Percentiles rank a stretch among this genome's conserved stretches.
These are phyloP conservation scores for Eutrema yunnanense DNA, from an alignment of 345 rosid genomes.

Conservation along the genomic window DNA sequence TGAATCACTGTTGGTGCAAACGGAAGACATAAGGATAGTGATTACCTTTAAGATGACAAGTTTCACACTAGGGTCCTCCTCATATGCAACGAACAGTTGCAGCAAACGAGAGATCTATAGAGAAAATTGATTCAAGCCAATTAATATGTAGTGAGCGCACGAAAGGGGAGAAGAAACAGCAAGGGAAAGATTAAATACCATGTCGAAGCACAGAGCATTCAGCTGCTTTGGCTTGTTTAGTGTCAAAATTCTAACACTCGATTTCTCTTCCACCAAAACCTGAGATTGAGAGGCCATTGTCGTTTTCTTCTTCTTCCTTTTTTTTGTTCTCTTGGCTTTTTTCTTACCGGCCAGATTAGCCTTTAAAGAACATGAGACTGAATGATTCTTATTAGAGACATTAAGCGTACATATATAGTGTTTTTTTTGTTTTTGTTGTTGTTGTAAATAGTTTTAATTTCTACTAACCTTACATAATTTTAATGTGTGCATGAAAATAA, in stretches of 20 bases:
- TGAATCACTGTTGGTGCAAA: neutral
- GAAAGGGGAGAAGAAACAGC: neutral
- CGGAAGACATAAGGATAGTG: neutral
- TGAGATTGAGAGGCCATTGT: neutral
- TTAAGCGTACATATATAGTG: neutral
- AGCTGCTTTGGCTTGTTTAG: slow-evolving; percentile 69
- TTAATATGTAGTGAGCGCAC: neutral
- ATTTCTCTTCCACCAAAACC: slow-evolving; percentile 54
- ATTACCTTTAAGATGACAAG: slow-evolving; percentile 67
- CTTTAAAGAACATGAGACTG: neutral
- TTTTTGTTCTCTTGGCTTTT: too few species aligned
- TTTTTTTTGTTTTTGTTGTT: neutral
- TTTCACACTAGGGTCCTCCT: slow-evolving; percentile 54
- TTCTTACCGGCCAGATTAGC: too few species aligned
- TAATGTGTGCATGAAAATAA: too few species aligned
- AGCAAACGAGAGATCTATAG: slow-evolving; percentile 46
- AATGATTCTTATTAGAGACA: neutral
- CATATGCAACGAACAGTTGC: slow-evolving; percentile 55
- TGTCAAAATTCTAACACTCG: slow-evolving; percentile 44
- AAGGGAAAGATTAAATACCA: slow-evolving; percentile 38
- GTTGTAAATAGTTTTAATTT: neutral
- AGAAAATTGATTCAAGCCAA: slow-evolving; percentile 1
- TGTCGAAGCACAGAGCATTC: slow-evolving; percentile 53
- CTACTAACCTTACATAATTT: too few species aligned
- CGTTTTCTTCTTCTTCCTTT: too few species aligned